These are phyloP conservation scores for Colletotrichum liaoningense DNA, from an alignment of 2,329 filamentous ascomycete species.

Conservation along the genomic window DNA sequence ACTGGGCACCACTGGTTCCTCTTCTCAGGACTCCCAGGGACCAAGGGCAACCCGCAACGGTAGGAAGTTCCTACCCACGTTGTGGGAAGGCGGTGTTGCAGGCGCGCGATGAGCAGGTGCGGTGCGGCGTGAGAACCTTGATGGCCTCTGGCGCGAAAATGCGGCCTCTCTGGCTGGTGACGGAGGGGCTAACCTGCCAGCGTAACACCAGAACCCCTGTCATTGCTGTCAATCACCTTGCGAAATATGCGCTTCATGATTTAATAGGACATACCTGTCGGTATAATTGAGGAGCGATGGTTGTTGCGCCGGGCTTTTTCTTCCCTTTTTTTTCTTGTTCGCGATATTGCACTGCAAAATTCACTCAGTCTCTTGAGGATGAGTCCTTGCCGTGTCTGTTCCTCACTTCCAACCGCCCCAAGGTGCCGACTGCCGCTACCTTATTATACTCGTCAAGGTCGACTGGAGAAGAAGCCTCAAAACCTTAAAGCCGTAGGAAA, in stretches of 20 bases:
- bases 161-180: conserved; percentile 31
- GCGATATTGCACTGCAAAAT: conserved; percentile 3
- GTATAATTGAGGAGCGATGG: neutral
- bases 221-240: conserved; percentile 24
- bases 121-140: conserved; percentile 34
- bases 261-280: conserved; percentile 17
- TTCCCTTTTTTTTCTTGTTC: neutral
- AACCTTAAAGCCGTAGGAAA: neutral
- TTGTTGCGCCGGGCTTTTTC: neutral
- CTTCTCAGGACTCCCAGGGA: neutral
- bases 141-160: conserved; percentile 34
- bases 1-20: conserved; percentile 4
- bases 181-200: conserved; percentile 33
- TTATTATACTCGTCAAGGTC: conserved; percentile 9
- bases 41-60: conserved; percentile 7
- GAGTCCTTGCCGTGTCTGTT: neutral
- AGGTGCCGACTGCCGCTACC: neutral
- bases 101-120: conserved; percentile 21
- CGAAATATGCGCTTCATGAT: conserved; percentile 14
- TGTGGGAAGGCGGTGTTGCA: conserved; percentile 32
- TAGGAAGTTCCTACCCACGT: neutral
- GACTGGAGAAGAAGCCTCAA: neutral
- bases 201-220: conserved; percentile 33
- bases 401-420: neutral
- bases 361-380: neutral